These are phyloP conservation scores for Cyanodermella asteris DNA, from an alignment of 2,329 filamentous ascomycete genomes.

Conservation along the genomic window DNA sequence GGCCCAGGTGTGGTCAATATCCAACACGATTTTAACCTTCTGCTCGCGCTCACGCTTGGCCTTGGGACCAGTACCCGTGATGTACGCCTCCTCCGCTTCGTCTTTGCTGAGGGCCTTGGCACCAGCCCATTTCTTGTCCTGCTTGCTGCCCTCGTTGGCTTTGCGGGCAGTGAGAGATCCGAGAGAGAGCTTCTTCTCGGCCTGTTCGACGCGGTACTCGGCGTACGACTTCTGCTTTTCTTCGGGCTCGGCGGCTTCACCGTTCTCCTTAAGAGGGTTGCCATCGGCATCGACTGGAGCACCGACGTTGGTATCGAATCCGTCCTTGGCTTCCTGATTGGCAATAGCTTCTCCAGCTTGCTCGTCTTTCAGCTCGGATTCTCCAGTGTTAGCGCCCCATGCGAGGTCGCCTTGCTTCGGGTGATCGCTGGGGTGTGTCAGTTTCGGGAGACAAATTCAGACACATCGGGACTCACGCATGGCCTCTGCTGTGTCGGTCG, in stretches of 20 bases:
- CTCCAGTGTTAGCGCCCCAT: conserved; percentile 68
- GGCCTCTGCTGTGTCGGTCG: conserved; percentile 41
- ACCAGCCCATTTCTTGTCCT: conserved; percentile 78
- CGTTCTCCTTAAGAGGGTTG: conserved; percentile 8
- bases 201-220: conserved; percentile 63
- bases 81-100: conserved; percentile 18
- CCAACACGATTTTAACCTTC: conserved; percentile 7
- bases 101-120: conserved; percentile 52
- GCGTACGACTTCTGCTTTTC: conserved; percentile 80
- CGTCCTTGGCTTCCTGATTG: conserved; percentile 59
- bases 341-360: conserved; percentile 78
- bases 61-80: conserved; percentile 9
- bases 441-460: conserved; percentile 10
- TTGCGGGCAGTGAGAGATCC: conserved; percentile 54
- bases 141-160: conserved; percentile 76
- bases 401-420: conserved; percentile 75
- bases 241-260: conserved; percentile 36
- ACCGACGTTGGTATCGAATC: conserved; percentile 12
- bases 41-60: conserved; percentile 6
- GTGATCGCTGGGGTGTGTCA: conserved; percentile 34
- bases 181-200: conserved; percentile 48
- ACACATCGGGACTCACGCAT: conserved; percentile 38
- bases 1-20: conserved; percentile 7
- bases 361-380: conserved; percentile 76
- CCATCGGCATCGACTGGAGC: conserved; percentile 4